Evolutionary conservation across 2,329 filamentous ascomycete genomes (phyloP).

Genomic region (Pseudodiploospora longispora): DNA sequence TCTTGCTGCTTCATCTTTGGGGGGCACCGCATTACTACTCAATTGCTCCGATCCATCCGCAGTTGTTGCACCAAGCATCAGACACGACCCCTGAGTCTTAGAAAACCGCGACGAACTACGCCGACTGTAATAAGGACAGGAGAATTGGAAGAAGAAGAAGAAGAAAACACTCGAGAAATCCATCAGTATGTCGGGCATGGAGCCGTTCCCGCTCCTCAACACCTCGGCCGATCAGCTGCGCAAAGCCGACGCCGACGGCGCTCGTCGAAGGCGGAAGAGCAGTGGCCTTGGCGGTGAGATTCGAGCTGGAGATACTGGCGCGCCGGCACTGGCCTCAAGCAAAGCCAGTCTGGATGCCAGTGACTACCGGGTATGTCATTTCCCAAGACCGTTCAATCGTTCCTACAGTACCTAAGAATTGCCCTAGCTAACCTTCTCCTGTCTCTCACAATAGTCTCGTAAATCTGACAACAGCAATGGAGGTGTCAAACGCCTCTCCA

Average conservation of each 20-base stretch:
- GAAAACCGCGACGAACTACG: no score
- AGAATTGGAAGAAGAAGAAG: background rate
- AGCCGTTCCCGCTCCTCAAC: slow-evolving; percentile 50
- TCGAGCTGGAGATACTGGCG: slow-evolving; percentile 47
- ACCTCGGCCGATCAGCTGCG: slow-evolving; percentile 41
- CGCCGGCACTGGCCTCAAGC: slow-evolving; percentile 45
- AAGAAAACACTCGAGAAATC: background rate
- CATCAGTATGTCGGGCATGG: slow-evolving; percentile 34
- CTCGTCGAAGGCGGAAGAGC: slow-evolving; percentile 47
- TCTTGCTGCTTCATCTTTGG: no score
- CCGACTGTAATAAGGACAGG: no score
- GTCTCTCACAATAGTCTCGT: no score
- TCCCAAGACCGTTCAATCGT: no score
- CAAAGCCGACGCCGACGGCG: slow-evolving; percentile 27
- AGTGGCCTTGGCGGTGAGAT: slow-evolving; percentile 46
- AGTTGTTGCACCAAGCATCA: no score
- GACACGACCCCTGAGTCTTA: no score
- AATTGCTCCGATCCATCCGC: no score
- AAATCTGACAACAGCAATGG: background rate
- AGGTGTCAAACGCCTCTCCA: slow-evolving; percentile 36
- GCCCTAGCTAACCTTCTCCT: no score
- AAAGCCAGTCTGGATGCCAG: slow-evolving; percentile 34
- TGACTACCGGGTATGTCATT: slow-evolving; percentile 10
- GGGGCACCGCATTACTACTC: no score
- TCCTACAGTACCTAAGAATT: no score